phyloP scores from a whole-genome alignment of 352 stramenopile genomes.

The Phytophthora lateralis region DNA sequence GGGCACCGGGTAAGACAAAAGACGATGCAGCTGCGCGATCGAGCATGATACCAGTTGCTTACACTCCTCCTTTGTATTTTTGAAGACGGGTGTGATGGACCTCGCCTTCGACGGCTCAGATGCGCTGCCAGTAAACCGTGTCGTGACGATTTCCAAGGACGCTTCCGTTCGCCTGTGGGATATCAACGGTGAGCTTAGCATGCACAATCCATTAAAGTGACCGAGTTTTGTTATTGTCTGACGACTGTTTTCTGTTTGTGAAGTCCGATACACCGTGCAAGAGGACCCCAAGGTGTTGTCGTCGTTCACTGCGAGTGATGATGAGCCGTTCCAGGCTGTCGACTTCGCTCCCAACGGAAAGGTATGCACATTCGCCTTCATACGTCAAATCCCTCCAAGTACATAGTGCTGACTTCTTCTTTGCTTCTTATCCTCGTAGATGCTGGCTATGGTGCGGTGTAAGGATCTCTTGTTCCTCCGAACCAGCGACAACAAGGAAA shows the following conservation, averaged over 20 bases:
- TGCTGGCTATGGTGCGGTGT: constrained; percentile 59
- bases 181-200: constrained; percentile 68
- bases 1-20: constrained; percentile 60
- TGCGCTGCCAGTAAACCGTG: constrained; percentile 65
- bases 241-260: neutral
- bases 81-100: constrained; percentile 74
- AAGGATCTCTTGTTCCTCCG: constrained; percentile 68
- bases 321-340: constrained; percentile 61
- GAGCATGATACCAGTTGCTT: constrained; percentile 3
- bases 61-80: constrained; percentile 6
- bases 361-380: constrained; percentile 26
- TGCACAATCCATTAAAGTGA: neutral
- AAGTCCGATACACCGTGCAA: constrained; percentile 81
- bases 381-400: neutral
- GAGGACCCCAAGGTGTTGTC: constrained; percentile 78
- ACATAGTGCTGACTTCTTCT: neutral
- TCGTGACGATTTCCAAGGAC: constrained; percentile 83
- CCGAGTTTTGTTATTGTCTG: neutral
- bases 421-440: constrained; percentile 31
- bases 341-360: constrained; percentile 75
- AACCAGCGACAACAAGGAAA: constrained; percentile 52
- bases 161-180: constrained; percentile 78
- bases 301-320: constrained; percentile 58
- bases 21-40: neutral
- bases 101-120: constrained; percentile 81